phyloP scores from a whole-genome alignment of 176 grass and related monocot species.

The Alopecurus myosuroides region DNA sequence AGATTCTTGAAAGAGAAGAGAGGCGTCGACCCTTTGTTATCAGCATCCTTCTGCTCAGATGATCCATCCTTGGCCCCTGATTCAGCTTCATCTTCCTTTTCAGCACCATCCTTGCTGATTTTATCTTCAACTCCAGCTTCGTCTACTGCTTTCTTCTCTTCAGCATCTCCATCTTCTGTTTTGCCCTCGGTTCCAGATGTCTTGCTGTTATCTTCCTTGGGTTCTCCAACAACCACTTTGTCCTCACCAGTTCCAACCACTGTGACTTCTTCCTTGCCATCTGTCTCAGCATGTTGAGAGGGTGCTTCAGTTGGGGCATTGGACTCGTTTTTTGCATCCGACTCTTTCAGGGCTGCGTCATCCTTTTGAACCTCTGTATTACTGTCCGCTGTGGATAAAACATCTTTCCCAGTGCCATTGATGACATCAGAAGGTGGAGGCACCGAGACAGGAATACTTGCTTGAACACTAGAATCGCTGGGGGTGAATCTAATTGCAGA shows the following conservation, averaged over 20 bases:
- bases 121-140: conserved; percentile 38
- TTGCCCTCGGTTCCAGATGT: conserved; percentile 29
- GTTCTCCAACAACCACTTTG: conserved; percentile 28
- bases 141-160: conserved; percentile 36
- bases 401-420: conserved; percentile 37
- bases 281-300: conserved; percentile 26
- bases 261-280: conserved; percentile 34
- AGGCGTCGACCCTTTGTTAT: conserved; percentile 44
- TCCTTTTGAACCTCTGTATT: conserved; percentile 22
- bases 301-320: not conserved
- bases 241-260: conserved; percentile 30
- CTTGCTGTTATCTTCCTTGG: conserved; percentile 31
- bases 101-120: conserved; percentile 25
- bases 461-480: conserved; percentile 38
- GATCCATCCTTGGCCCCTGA: conserved; percentile 25
- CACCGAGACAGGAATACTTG: conserved; percentile 27
- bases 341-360: conserved; percentile 17
- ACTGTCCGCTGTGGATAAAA: not conserved
- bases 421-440: conserved; percentile 38
- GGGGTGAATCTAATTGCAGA: conserved; percentile 64
- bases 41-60: conserved; percentile 41
- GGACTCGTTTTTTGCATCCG: conserved; percentile 1
- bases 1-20: conserved; percentile 82
- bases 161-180: conserved; percentile 31
- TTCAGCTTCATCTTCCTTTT: conserved; percentile 39